A percentile compares a stretch with the other conserved stretches of the same genome.
Evolutionary conservation across 768 basidiomycete species (phyloP).

Genomic region (Pleurotus ostreatus): DNA sequence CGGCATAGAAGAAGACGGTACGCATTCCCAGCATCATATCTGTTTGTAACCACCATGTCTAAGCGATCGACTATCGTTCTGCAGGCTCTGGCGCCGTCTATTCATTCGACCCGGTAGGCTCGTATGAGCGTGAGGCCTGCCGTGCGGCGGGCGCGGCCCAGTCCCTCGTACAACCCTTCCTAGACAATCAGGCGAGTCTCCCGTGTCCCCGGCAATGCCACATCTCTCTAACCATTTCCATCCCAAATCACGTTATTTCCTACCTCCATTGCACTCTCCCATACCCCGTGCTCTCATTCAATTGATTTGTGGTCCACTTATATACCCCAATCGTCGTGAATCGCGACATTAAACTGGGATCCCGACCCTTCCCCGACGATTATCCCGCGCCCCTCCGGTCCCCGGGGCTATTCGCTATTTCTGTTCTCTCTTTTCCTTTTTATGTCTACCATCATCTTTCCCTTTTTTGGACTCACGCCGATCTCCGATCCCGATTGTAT

Average conservation of each 20-base stretch:
- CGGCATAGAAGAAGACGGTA: slow-evolving; percentile 95
- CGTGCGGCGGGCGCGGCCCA: slow-evolving; percentile 97
- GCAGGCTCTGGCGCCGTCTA: slow-evolving; percentile 94
- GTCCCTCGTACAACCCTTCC: slow-evolving; percentile 91
- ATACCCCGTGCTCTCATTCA: neutral
- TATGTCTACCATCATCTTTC: neutral
- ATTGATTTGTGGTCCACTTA: neutral
- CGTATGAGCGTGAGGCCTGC: slow-evolving; percentile 96
- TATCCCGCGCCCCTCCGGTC: slow-evolving; percentile 7
- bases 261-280: neutral
- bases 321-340: neutral
- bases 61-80: too few relatives aligned
- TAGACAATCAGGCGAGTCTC: slow-evolving; percentile 85
- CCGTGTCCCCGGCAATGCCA: slow-evolving; percentile 15
- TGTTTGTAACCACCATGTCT: neutral
- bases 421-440: neutral
- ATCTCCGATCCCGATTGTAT: slow-evolving; percentile 1
- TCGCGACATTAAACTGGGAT: neutral
- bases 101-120: slow-evolving; percentile 99
- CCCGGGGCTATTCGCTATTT: neutral
- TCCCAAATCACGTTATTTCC: slow-evolving; percentile 1
- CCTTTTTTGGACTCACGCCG: slow-evolving; percentile 2
- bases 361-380: slow-evolving; percentile 10
- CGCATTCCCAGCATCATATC: slow-evolving; percentile 24
- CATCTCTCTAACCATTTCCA: neutral